Percentiles rank a stretch among this genome's conserved stretches.
These are phyloP conservation scores for Fusarium sp. DNA, from an alignment of 2,329 filamentous ascomycete species.

Conservation along the genomic window DNA sequence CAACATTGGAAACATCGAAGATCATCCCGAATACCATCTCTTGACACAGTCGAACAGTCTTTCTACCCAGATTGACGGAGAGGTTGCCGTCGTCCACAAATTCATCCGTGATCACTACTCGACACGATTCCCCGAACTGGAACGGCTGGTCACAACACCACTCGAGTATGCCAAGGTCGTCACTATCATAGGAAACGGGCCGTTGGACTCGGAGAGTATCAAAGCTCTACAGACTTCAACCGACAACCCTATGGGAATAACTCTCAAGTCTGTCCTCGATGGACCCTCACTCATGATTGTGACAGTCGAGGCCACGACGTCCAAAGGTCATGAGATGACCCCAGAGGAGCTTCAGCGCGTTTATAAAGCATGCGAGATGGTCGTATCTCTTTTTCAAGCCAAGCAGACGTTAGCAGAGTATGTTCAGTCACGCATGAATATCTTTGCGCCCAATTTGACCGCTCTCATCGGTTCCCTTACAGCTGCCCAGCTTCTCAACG, in stretches of 20 bases:
- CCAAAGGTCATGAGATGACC: constrained; percentile 81
- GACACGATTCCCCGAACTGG: constrained; percentile 90
- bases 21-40: constrained; percentile 91
- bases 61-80: constrained; percentile 92
- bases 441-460: constrained; percentile 95
- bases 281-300: constrained; percentile 95
- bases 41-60: constrained; percentile 89
- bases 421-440: constrained; percentile 95
- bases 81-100: constrained; percentile 94
- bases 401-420: constrained; percentile 91
- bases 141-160: constrained; percentile 88
- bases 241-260: constrained; percentile 80
- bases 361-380: constrained; percentile 84
- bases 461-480: constrained; percentile 91
- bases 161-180: constrained; percentile 97
- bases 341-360: constrained; percentile 80
- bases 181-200: constrained; percentile 90
- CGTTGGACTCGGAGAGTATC: constrained; percentile 83
- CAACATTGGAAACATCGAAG: constrained; percentile 85
- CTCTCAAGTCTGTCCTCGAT: constrained; percentile 84
- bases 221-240: constrained; percentile 80
- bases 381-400: constrained; percentile 85
- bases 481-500: constrained; percentile 95
- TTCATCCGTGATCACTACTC: constrained; percentile 97
- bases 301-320: constrained; percentile 92